phyloP scores from a whole-genome alignment of 2,329 filamentous ascomycete species.

The Penicillium digitatum region DNA sequence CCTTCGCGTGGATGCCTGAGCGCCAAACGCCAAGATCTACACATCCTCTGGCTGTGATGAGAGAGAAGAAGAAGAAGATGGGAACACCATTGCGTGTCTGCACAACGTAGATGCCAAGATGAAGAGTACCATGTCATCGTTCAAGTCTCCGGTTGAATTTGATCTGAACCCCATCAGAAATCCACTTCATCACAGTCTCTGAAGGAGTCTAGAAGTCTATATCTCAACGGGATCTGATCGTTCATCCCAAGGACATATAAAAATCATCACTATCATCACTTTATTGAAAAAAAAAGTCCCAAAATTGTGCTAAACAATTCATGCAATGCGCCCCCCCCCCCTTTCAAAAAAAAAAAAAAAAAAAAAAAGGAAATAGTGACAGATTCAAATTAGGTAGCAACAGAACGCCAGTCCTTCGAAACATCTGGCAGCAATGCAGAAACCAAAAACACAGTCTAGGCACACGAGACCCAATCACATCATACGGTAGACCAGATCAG shows the following conservation, averaged over 20 bases:
- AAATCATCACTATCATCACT: no score
- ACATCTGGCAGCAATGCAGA: constrained; percentile 8
- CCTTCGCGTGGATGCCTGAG: no score
- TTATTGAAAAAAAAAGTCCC: no score
- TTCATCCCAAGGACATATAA: not conserved
- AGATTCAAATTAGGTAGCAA: constrained; percentile 13
- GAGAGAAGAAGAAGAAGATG: no score
- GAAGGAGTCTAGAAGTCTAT: not conserved
- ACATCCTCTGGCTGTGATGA: constrained; percentile 28
- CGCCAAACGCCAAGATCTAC: constrained; percentile 29
- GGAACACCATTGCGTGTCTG: constrained; percentile 7
- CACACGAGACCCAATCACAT: constrained; percentile 16
- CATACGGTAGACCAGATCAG: constrained; percentile 42
- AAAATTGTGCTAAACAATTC: constrained; percentile 5
- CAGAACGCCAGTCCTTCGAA: constrained; percentile 3
- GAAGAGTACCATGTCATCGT: no score
- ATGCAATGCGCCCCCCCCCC: constrained; percentile 14
- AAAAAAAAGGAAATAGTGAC: constrained; percentile 3
- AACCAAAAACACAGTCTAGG: not conserved
- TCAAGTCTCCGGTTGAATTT: no score
- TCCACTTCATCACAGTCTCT: not conserved
- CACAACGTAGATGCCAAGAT: not conserved
- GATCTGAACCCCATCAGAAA: no score
- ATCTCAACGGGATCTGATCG: no score
- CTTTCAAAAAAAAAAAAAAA: no score